A percentile compares a stretch with the other conserved stretches of the same genome.
These are phyloP conservation scores for Colletotrichum gloeosporioides DNA, from an alignment of 2,329 filamentous ascomycete species.

Conservation along the genomic window DNA sequence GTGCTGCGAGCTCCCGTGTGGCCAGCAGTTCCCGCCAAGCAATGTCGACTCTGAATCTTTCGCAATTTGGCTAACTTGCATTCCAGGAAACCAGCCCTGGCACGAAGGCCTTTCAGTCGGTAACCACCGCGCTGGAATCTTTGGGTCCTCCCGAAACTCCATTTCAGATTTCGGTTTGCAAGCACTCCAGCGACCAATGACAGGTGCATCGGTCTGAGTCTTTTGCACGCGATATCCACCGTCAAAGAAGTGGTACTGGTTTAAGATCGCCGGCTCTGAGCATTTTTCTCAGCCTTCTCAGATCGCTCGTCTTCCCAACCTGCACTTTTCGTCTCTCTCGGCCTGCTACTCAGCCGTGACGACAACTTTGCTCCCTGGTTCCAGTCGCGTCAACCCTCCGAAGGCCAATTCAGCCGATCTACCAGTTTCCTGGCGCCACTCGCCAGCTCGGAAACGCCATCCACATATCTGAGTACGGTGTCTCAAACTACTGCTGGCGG, in stretches of 20 bases:
- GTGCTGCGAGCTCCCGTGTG: constrained; percentile 7
- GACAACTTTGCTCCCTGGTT: not conserved
- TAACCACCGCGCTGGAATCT: constrained; percentile 18
- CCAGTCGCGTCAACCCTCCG: not conserved
- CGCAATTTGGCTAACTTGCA: constrained; percentile 11
- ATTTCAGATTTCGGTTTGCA: constrained; percentile 24
- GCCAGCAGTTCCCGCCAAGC: constrained; percentile 12
- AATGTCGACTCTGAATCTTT: not conserved
- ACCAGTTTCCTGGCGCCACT: constrained; percentile 10
- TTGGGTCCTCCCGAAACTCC: constrained; percentile 18
- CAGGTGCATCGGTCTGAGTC: constrained; percentile 11
- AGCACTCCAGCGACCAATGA: constrained; percentile 14
- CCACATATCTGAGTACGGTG: constrained; percentile 21
- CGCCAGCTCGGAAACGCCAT: constrained; percentile 11
- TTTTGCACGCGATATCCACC: not conserved
- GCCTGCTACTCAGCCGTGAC: not conserved
- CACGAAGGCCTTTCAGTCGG: constrained; percentile 14
- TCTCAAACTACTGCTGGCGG: constrained; percentile 13
- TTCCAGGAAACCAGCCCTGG: constrained; percentile 12
- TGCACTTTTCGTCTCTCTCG: not conserved
- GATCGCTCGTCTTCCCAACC: not conserved
- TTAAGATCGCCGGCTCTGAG: constrained; percentile 12
- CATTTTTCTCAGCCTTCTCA: not conserved
- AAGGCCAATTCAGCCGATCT: not conserved
- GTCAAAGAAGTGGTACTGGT: constrained; percentile 19